phyloP scores from a whole-genome alignment of 2,329 filamentous ascomycete genomes.

The Aotearoamyces nothofagi region DNA sequence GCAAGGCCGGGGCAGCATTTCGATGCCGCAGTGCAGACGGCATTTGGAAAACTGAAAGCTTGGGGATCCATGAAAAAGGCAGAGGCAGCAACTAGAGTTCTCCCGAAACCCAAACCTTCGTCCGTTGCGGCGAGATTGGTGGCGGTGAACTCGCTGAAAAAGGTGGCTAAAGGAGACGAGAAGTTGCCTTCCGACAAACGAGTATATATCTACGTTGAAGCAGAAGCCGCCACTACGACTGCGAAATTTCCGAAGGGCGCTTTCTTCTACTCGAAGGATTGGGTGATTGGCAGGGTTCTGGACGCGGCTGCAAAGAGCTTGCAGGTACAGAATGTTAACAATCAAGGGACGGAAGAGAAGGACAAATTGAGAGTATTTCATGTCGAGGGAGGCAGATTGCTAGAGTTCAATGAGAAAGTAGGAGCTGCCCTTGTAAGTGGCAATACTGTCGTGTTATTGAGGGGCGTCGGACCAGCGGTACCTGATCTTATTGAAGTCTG shows the following conservation, averaged over 20 bases:
- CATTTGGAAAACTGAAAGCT: conserved; percentile 60
- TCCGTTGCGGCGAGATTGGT: conserved; percentile 48
- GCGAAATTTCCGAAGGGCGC: conserved; percentile 70
- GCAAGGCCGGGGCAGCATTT: conserved; percentile 28
- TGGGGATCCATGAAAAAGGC: conserved; percentile 69
- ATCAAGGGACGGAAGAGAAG: conserved; percentile 58
- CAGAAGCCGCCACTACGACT: conserved; percentile 71
- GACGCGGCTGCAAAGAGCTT: conserved; percentile 64
- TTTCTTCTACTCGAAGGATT: conserved; percentile 70
- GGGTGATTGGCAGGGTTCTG: conserved; percentile 75
- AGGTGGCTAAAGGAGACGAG: conserved; percentile 76
- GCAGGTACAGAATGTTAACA: conserved; percentile 75
- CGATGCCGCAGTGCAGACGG: conserved; percentile 42
- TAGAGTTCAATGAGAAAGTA: conserved; percentile 82
- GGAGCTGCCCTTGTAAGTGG: conserved; percentile 60
- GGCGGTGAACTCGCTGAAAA: conserved; percentile 67
- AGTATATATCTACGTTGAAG: conserved; percentile 84
- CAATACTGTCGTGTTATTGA: conserved; percentile 77
- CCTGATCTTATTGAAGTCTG: conserved; percentile 50
- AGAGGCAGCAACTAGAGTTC: conserved; percentile 26
- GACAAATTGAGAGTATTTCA: conserved; percentile 80
- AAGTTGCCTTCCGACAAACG: conserved; percentile 69
- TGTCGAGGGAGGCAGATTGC: conserved; percentile 71
- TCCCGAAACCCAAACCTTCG: conserved; percentile 48
- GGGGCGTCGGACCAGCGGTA: conserved; percentile 67